Conservation (phyloP, 306 rosid species). For the Corylus americana region DNA sequence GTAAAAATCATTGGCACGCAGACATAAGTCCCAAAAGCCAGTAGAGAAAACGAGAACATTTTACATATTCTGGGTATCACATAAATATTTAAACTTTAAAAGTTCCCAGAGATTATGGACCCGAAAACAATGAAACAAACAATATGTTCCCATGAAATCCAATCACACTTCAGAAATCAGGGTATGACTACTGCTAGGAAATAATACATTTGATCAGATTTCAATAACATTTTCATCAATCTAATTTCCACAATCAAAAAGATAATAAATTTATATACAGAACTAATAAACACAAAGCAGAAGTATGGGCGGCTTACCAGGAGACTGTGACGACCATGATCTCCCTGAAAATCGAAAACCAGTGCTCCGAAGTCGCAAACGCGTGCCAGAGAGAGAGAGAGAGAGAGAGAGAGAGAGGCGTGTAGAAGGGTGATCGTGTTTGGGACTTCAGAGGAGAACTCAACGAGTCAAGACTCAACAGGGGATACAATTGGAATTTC, state of each 20-base stretch:
- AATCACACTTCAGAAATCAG: neutral
- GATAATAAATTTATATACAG: neutral
- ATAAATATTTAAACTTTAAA: too few relatives aligned
- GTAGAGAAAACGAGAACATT: too few relatives aligned
- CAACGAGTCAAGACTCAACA: neutral
- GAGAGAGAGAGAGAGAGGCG: neutral
- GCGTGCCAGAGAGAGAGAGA: neutral
- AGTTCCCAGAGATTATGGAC: neutral
- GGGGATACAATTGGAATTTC: neutral
- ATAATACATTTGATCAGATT: neutral
- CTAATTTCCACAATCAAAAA: neutral
- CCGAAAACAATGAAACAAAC: neutral
- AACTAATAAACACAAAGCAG: neutral
- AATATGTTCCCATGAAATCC: neutral
- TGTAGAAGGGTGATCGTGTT: too few relatives aligned
- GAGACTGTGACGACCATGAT: neutral
- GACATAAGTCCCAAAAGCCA: neutral
- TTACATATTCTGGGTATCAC: too few relatives aligned
- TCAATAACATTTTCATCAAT: neutral
- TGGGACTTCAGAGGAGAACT: neutral
- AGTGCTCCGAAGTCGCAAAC: neutral
- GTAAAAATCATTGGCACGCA: neutral
- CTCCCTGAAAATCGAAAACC: constrained; percentile 2
- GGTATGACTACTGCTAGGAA: neutral
- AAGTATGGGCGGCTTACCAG: constrained; percentile 15